Conservation (phyloP, 1,284 basidiomycete genomes). For the Phaffia rhodozyma region DNA sequence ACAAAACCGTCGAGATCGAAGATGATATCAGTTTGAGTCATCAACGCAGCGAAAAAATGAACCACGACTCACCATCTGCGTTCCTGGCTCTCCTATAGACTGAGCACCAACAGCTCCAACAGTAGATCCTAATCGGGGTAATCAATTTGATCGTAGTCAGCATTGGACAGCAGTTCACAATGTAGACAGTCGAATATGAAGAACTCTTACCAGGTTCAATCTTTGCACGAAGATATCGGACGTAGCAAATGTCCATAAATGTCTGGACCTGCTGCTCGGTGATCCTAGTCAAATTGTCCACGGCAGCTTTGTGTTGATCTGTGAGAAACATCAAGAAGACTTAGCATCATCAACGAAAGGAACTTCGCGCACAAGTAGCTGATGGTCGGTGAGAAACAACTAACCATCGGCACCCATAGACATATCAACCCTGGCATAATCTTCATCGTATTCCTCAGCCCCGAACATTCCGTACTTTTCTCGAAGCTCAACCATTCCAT, state of each 20-base stretch:
- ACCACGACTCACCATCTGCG: constrained; percentile 58
- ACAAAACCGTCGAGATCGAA: neutral
- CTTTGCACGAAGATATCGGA: constrained; percentile 82
- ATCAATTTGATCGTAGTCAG: no score
- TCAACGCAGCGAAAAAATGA: neutral
- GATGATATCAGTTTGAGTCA: neutral
- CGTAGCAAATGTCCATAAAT: constrained; percentile 81
- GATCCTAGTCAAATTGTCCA: constrained; percentile 84
- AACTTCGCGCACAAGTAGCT: neutral
- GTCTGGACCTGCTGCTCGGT: constrained; percentile 63
- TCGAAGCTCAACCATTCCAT: constrained; percentile 57
- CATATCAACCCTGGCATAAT: constrained; percentile 67
- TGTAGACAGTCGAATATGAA: neutral
- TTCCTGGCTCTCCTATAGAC: constrained; percentile 98
- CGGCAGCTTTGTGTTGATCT: constrained; percentile 47
- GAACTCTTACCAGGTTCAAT: constrained; percentile 67
- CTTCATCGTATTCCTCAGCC: constrained; percentile 58
- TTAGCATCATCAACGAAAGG: neutral
- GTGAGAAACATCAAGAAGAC: neutral
- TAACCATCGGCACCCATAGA: constrained; percentile 59
- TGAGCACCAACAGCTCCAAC: constrained; percentile 98
- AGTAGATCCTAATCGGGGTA: constrained; percentile 56
- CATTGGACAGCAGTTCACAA: constrained; percentile 8
- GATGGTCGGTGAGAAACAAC: constrained; percentile 20
- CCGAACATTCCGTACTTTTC: constrained; percentile 72